Base-by-base conservation (phyloP, 1,284 basidiomycete genomes). In the Flammula alnicola region DNA sequence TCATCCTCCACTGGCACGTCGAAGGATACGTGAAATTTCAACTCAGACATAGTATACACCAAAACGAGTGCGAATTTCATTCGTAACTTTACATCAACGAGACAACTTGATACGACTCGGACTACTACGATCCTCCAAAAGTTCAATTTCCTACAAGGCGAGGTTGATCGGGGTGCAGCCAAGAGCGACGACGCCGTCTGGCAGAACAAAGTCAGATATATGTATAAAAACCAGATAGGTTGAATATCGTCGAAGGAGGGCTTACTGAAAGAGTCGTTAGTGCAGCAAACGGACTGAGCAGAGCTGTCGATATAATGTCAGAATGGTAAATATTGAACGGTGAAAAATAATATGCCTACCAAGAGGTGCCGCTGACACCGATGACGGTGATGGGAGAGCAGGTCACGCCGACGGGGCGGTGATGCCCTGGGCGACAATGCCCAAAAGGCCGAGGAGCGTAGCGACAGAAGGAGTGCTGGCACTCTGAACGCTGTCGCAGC, bases 301-400 rank as follows among this genome's bases (percentile, higher is more conserved):
- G 49, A 19, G 47, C 56, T 57, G 31, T 35, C 12, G 27, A 23
- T 35, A 38, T 17, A 11, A 14, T 14, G 16, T 51, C 5, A 53
- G 42, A 49, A 41, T n/a, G 10, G 3, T 11, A 45, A 36, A 25
- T 25, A 9, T 27, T 3, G 25, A 29, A 42, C 8, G 23, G 22
- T 10, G 19, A 20, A 42, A 35, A 26, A 29, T 14, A 19, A 30
- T 3, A 44, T 7, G 49, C 46, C 11, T 45, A 62, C 56, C 56
- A 60, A 16, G 49, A 54, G 19, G 40, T 47, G n/a, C 51, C 45
- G 8, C 42, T 47, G 30, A 44, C 38, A 11, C 55, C 58, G 32
- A 58, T 43, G 45, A 54, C 55, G 16, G 52, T 50, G 39, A 62
- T 54, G 7, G 61, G 57, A 26, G 51, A 42, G 52, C 59, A 60